Conservation (phyloP, 371 early-diverging fungal genomes). For the Lichtheimia hyalospora region DNA sequence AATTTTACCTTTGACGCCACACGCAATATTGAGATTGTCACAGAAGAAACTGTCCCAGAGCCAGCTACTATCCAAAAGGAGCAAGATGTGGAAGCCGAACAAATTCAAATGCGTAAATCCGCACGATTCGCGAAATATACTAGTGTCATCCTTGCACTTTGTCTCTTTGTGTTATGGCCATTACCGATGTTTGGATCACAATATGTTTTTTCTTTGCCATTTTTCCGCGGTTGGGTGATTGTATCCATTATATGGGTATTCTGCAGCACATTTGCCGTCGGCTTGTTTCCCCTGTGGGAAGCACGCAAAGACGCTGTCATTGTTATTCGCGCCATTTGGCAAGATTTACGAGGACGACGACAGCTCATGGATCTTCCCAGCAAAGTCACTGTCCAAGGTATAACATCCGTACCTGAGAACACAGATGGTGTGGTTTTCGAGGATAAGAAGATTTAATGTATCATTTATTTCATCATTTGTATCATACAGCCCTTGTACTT, state of each 20-base stretch:
- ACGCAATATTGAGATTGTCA: slow-evolving; percentile 41
- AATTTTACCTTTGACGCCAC: slow-evolving; percentile 63
- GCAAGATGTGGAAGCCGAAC: slow-evolving; percentile 28
- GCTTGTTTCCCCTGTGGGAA: slow-evolving; percentile 62
- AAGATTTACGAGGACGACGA: slow-evolving; percentile 37
- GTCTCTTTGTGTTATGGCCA: slow-evolving; percentile 66
- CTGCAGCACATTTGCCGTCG: slow-evolving; percentile 52
- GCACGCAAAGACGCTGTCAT: slow-evolving; percentile 42
- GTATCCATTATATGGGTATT: slow-evolving; percentile 67
- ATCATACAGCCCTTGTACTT: neutral
- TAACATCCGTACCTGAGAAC: neutral
- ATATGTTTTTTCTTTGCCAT: slow-evolving; percentile 61
- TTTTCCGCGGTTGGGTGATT: slow-evolving; percentile 71
- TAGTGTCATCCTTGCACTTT: slow-evolving; percentile 49
- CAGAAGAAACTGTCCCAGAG: slow-evolving; percentile 31
- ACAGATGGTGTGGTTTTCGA: slow-evolving; percentile 11
- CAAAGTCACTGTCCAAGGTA: neutral
- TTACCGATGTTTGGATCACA: slow-evolving; percentile 65
- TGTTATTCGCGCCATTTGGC: slow-evolving; percentile 41
- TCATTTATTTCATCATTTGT: neutral
- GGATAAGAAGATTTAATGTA: slow-evolving; percentile 16
- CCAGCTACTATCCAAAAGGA: slow-evolving; percentile 13
- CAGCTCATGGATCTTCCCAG: too few species aligned
- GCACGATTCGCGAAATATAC: slow-evolving; percentile 32
- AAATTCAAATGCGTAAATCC: slow-evolving; percentile 22